Base-by-base conservation (phyloP, 1,284 basidiomycete genomes). In the Apiotrichum sp. region DNA sequence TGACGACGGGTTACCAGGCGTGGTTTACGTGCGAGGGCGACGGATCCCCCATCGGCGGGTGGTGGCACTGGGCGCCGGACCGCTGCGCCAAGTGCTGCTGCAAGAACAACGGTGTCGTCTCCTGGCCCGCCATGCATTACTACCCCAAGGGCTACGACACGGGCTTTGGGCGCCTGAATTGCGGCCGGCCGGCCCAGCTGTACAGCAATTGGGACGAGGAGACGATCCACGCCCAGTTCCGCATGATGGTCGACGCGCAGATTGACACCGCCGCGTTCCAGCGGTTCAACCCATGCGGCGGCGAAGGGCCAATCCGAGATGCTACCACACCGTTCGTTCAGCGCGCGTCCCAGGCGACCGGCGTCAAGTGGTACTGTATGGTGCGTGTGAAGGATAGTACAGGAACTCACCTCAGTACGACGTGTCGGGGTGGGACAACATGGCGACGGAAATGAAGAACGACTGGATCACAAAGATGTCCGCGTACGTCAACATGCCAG, bases 321-420 rank as follows among this genome's bases (percentile, higher is more conserved):
- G 56, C 14, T 3, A 42, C 52, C 31, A 56, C 56, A 5, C 51
- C 51, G 44, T 42, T 50, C 13, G 52, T 61, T 6, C 36, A 32
- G 38, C 45, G 47, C 16, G 59, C 59, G 4, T 51, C 59, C 6
- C 36, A 43, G 16, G 46, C 47, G 31, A 47, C 54, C 3, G 56
- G 56, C 10, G 50, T 49, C 38, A 61, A 61, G 52, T 61, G 56
- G 56, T 61, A 61, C 56, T 56, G 53, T 52, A 61, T 61, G 59
- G 40, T 41, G 40, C 5, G 40, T 41, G 40, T 11, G 35, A 6
- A 36, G 35, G 35, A 6, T 36, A 36, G 7, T n/a, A n/a, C 35
- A 36, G 35, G 6, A 6, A 36, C 35, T 36, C 35, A 36, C 35
- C 7, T 36, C 14, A 41, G 40, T 61, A 58, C 46, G 59, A 61